A percentile compares a stretch with the other conserved stretches of the same genome.
phyloP scores from a whole-genome alignment of 2,329 filamentous ascomycete genomes.

The Septoria linicola region DNA sequence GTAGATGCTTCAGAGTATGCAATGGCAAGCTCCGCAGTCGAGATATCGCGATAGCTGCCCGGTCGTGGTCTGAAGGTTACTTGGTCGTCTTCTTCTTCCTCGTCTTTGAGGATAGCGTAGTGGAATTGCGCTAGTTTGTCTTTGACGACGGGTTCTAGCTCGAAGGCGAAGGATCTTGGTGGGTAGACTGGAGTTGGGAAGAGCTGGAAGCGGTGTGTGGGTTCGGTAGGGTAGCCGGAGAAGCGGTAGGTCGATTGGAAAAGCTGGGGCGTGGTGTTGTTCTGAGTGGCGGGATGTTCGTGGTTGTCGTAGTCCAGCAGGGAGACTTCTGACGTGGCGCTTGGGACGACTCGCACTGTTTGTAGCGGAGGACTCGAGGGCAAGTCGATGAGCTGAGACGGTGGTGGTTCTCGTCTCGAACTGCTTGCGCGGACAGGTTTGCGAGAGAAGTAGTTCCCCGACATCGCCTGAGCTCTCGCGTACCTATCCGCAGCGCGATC shows the following conservation, averaged over 20 bases:
- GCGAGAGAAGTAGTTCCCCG: neutral
- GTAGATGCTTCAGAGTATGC: neutral
- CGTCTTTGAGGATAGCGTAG: too few species aligned
- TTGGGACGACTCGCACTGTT: neutral
- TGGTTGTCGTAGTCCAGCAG: neutral
- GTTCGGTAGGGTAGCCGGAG: neutral
- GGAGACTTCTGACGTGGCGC: neutral
- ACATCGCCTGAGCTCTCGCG: neutral
- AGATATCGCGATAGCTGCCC: conserved; percentile 1
- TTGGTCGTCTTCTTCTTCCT: neutral
- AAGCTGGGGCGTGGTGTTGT: neutral
- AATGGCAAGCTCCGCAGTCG: neutral
- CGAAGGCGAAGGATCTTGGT: conserved; percentile 9
- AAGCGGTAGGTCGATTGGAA: neutral
- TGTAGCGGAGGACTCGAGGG: neutral
- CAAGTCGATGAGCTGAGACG: neutral
- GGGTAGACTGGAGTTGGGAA: conserved; percentile 5
- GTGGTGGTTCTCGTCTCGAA: neutral
- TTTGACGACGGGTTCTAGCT: neutral
- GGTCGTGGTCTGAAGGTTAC: neutral
- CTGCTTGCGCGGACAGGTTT: neutral
- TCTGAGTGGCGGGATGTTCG: too few species aligned
- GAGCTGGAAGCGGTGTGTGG: neutral
- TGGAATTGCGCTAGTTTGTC: neutral
- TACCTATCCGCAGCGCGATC: neutral